Evolutionary conservation across 2,329 filamentous ascomycete species (phyloP).

Genomic region (Herpotrichia juniperi): DNA sequence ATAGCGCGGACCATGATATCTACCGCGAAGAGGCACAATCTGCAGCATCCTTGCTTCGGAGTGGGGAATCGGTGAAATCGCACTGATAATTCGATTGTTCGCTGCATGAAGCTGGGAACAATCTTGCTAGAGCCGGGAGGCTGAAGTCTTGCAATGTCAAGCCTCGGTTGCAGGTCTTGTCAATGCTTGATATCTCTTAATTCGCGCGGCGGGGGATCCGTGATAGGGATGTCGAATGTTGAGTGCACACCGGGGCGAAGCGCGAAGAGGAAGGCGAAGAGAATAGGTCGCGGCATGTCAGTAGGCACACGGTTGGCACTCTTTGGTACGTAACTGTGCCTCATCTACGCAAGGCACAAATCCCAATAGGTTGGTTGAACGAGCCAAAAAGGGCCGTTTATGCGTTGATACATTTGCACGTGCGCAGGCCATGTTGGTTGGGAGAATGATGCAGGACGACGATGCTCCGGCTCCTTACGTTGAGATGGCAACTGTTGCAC

Average conservation of each 20-base stretch:
- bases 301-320: not conserved
- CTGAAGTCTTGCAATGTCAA: slow-evolving; percentile 4
- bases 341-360: not conserved
- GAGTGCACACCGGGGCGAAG: slow-evolving; percentile 4
- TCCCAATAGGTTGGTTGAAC: not conserved
- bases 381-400: not conserved
- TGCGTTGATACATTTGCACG: not conserved
- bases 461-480: not conserved
- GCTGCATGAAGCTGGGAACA: not conserved
- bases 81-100: not conserved
- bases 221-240: not conserved
- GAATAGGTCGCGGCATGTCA: not conserved
- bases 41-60: not conserved
- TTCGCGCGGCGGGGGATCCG: not conserved
- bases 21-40: not conserved
- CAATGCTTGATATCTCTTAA: slow-evolving; percentile 15
- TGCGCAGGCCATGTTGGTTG: not conserved
- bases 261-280: slow-evolving; percentile 19
- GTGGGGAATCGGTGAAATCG: not conserved
- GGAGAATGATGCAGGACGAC: not conserved
- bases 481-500: not conserved
- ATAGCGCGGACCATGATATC: not conserved
- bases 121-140: not conserved
- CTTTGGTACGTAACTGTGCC: not conserved
- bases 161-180: slow-evolving; percentile 21